phyloP scores from a whole-genome alignment of 495 filamentous ascomycete species.

The Penicillium bialowiezense region DNA sequence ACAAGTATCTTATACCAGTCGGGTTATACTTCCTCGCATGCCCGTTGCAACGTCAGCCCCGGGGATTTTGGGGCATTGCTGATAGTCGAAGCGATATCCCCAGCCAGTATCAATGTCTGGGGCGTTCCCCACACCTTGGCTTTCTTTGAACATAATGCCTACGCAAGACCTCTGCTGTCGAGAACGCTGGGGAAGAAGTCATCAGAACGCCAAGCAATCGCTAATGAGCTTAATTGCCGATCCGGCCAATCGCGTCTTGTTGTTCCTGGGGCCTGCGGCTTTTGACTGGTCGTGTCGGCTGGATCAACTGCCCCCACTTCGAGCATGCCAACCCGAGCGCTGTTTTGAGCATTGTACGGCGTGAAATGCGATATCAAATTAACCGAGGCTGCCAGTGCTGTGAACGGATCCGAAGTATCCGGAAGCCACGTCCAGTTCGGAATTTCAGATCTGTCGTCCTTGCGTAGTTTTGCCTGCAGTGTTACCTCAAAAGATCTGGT shows the following conservation, averaged over 20 bases:
- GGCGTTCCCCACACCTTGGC: not conserved
- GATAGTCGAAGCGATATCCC: not conserved
- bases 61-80: not conserved
- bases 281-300: constrained; percentile 6
- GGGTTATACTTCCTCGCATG: not conserved
- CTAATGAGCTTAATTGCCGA: constrained; percentile 7
- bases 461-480: not conserved
- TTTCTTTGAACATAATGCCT: not conserved
- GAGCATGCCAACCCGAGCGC: not conserved
- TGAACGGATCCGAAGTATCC: not conserved
- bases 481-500: not conserved
- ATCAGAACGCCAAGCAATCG: constrained; percentile 1
- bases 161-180: not conserved
- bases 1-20: not conserved
- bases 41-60: not conserved
- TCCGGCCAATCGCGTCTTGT: constrained; percentile 1
- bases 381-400: not conserved
- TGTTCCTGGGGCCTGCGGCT: not conserved
- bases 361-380: not conserved
- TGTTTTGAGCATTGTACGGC: not conserved
- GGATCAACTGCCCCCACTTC: not conserved
- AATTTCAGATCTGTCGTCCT: not conserved
- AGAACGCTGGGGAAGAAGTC: constrained; percentile 8
- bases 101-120: not conserved
- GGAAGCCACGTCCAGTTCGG: not conserved